phyloP scores from a whole-genome alignment of 352 stramenopile species.

The Phytophthora quininea region DNA sequence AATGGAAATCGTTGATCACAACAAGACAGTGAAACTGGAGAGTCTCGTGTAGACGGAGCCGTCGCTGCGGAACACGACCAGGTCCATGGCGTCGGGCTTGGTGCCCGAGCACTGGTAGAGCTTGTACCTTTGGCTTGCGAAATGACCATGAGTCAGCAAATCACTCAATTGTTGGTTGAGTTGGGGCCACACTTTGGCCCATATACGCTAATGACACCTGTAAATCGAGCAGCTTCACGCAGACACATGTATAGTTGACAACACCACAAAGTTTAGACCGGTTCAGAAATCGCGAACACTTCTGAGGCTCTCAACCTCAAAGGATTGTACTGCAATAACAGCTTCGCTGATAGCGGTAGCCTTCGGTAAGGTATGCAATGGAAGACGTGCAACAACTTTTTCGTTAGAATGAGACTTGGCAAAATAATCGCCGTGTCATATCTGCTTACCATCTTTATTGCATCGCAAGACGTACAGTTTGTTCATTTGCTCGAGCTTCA shows the following conservation, averaged over 20 bases:
- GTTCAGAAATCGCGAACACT: background rate
- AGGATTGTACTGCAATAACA: no score
- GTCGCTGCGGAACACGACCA: conserved; percentile 68
- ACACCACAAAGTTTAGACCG: background rate
- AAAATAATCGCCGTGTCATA: no score
- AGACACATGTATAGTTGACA: background rate
- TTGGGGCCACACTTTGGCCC: background rate
- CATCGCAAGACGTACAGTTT: background rate
- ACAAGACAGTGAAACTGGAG: no score
- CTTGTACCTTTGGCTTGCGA: no score
- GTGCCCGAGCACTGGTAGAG: conserved; percentile 97
- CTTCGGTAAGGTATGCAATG: no score
- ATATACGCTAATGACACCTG: conserved; percentile 20
- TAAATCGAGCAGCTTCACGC: background rate
- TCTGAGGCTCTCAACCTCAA: no score
- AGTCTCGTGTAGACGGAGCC: conserved; percentile 48
- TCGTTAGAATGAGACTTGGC: no score
- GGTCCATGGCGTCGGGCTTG: conserved; percentile 89
- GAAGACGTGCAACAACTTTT: no score
- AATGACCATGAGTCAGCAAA: background rate
- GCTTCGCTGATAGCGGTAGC: no score
- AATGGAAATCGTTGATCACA: no score
- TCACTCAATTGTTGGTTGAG: background rate
- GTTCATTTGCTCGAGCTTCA: no score
- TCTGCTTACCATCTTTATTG: background rate